Conservation (phyloP, 192 early-diverging fungal species). For the Gamsiella multidivaricata region DNA sequence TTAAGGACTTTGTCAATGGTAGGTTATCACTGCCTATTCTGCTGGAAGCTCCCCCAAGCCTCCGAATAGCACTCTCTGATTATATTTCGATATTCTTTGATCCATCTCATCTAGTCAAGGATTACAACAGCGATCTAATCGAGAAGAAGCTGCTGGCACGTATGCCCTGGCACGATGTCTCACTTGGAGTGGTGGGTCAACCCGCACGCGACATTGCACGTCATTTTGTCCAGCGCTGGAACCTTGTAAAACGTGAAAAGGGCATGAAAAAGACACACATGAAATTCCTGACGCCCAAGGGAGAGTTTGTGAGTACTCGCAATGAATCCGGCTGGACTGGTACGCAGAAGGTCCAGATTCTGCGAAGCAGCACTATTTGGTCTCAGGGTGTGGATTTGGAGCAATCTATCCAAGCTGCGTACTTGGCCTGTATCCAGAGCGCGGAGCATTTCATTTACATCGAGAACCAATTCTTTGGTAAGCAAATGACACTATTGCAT, state of each 20-base stretch:
- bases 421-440: slow-evolving; percentile 75
- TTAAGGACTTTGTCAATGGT: slow-evolving; percentile 78
- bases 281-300: slow-evolving; percentile 80
- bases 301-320: slow-evolving; percentile 73
- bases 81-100: neutral
- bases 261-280: slow-evolving; percentile 66
- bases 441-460: slow-evolving; percentile 94
- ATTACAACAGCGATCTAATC: slow-evolving; percentile 60
- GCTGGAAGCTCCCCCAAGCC: neutral
- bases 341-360: slow-evolving; percentile 73
- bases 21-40: neutral
- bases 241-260: slow-evolving; percentile 83
- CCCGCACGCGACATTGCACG: slow-evolving; percentile 86
- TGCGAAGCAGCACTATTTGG: slow-evolving; percentile 79
- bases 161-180: slow-evolving; percentile 94
- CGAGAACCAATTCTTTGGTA: slow-evolving; percentile 95
- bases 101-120: slow-evolving; percentile 50
- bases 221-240: slow-evolving; percentile 94
- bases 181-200: slow-evolving; percentile 80
- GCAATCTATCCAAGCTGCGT: slow-evolving; percentile 86
- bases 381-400: slow-evolving; percentile 72
- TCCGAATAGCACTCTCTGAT: neutral
- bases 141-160: slow-evolving; percentile 64
- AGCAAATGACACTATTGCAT: slow-evolving; percentile 25
- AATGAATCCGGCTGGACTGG: slow-evolving; percentile 71